Evolutionary conservation across 306 rosid species (phyloP).

Genomic region (Benincasa hispida): DNA sequence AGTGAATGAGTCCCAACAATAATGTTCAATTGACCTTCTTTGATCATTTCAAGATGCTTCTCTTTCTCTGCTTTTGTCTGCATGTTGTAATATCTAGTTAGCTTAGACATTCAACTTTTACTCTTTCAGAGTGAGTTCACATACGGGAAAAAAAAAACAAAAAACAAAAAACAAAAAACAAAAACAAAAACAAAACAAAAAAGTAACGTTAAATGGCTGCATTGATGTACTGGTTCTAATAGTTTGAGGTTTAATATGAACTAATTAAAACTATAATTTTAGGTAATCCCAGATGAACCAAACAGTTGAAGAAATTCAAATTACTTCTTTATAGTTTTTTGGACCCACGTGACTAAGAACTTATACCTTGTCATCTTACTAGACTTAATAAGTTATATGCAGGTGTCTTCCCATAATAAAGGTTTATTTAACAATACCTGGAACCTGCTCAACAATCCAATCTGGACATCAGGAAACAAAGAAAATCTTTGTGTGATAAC

Average conservation of each 20-base stretch:
- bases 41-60: slow-evolving; percentile 49
- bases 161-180: no score
- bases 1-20: slow-evolving; percentile 93
- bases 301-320: not conserved
- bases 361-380: not conserved
- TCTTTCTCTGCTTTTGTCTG: slow-evolving; percentile 88
- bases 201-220: not conserved
- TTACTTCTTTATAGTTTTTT: not conserved
- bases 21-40: slow-evolving; percentile 63
- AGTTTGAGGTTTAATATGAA: not conserved
- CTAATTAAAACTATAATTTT: not conserved
- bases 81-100: slow-evolving; percentile 27
- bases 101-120: slow-evolving; percentile 15
- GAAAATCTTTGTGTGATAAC: slow-evolving; percentile 79
- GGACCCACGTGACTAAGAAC: not conserved
- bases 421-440: slow-evolving; percentile 37
- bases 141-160: not conserved
- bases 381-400: not conserved
- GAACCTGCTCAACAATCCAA: slow-evolving; percentile 88
- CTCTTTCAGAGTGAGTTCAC: slow-evolving; percentile 10
- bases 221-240: not conserved
- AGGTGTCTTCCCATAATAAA: not conserved
- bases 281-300: not conserved
- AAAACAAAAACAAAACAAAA: no score
- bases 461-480: slow-evolving; percentile 39